Conservation (phyloP, 2,329 filamentous ascomycete genomes). For the Corinectria fuckeliana region DNA sequence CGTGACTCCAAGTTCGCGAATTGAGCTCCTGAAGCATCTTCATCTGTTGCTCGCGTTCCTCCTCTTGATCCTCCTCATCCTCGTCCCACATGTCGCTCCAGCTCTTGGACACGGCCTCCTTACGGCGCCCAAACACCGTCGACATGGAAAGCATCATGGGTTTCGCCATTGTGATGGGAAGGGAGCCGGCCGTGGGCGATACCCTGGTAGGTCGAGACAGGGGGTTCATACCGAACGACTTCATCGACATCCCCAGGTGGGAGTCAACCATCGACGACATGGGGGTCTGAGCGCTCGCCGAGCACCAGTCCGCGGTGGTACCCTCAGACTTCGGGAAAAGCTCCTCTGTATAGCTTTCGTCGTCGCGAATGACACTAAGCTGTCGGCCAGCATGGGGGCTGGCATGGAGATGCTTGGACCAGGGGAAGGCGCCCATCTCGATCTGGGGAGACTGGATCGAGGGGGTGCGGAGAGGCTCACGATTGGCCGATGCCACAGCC, state of each 20-base stretch:
- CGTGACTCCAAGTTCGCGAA: conserved; percentile 79
- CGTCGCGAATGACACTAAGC: conserved; percentile 84
- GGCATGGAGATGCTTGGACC: conserved; percentile 87
- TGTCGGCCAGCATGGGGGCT: conserved; percentile 79
- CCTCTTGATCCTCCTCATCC: conserved; percentile 75
- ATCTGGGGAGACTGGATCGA: conserved; percentile 89
- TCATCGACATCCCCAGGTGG: conserved; percentile 79
- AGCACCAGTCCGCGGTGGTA: conserved; percentile 78
- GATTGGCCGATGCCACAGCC: conserved; percentile 82
- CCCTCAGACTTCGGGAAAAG: conserved; percentile 81
- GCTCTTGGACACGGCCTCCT: conserved; percentile 89
- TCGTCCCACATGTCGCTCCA: conserved; percentile 99
- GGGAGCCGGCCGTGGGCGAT: conserved; percentile 69
- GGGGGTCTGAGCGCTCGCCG: conserved; percentile 75
- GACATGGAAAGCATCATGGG: conserved; percentile 76
- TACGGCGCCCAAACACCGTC: conserved; percentile 78
- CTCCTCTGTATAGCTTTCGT: conserved; percentile 82
- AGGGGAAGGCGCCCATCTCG: conserved; percentile 86
- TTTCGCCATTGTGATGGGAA: conserved; percentile 82
- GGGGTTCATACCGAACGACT: conserved; percentile 67
- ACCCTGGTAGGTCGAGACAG: conserved; percentile 50
- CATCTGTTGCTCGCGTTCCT: conserved; percentile 65
- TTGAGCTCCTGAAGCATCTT: conserved; percentile 68
- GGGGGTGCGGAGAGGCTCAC: conserved; percentile 93
- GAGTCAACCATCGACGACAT: conserved; percentile 86